Conservation (phyloP, 1,284 basidiomycete species). For the Inonotus hispidus region DNA sequence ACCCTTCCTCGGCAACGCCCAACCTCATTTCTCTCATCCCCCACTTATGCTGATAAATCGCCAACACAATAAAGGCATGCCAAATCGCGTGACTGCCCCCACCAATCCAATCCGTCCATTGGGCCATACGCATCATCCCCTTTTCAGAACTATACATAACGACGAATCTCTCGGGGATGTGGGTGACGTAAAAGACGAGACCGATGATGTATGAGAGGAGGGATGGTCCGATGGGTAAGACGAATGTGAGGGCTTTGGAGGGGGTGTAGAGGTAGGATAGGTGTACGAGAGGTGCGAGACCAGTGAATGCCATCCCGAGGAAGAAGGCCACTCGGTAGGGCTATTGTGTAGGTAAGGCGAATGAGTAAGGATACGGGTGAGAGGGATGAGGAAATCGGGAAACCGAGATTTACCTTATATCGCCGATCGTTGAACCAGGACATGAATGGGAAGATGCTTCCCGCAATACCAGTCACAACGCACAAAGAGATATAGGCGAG, state of each 20-base stretch:
- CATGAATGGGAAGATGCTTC: constrained; percentile 82
- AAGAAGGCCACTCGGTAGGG: constrained; percentile 71
- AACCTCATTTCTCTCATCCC: constrained; percentile 48
- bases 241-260: constrained; percentile 49
- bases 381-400: too few species aligned
- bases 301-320: constrained; percentile 66
- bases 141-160: constrained; percentile 35
- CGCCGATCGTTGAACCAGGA: constrained; percentile 80
- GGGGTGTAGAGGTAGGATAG: constrained; percentile 58
- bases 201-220: constrained; percentile 72
- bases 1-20: constrained; percentile 34
- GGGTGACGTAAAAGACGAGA: constrained; percentile 76
- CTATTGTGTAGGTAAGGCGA: background rate
- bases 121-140: constrained; percentile 36
- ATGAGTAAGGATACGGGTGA: background rate
- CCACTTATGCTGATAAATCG: too few species aligned
- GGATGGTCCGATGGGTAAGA: constrained; percentile 71
- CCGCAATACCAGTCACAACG: constrained; percentile 62
- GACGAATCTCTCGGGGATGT: constrained; percentile 80
- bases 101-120: constrained; percentile 62
- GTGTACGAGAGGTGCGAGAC: constrained; percentile 66
- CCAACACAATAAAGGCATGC: too few species aligned
- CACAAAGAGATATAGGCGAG: constrained; percentile 58
- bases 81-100: constrained; percentile 82
- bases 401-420: constrained; percentile 74